Evolutionary conservation across 2,329 filamentous ascomycete genomes (phyloP), one percentile per base, ranked within the genome.

Genomic region (Periglandula ipomoeae): DNA sequence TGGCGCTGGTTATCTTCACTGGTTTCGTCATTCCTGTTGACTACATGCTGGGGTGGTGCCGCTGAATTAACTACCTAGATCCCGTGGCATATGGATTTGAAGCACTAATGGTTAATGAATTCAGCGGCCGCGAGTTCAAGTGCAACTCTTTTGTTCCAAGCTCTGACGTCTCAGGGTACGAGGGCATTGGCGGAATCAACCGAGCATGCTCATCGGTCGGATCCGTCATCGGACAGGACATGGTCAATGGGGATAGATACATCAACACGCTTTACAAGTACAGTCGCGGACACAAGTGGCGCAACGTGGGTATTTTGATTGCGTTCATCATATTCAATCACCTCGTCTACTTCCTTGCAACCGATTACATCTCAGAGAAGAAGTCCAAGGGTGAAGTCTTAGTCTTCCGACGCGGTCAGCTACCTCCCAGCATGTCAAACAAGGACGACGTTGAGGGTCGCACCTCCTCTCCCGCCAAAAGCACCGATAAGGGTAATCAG

Each of bases 11-110:
- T 57, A 81, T 73, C 22, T 75, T 74, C 60, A 82, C 81, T 0
- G 81, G 78, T 50, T 82, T 84, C 58, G 65, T 70, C 24, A 71
- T 78, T 30, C 58, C 66, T 0, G 61, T 67, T 2, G 66, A 69
- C 0, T 55, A 84, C 58, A 89, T 85, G 84, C 74, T 81, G 20
- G 77, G 76, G 0, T 91, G 85, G 84, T 82, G 85, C 44, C 69
- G 78, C 24, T 90, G 87, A 87, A 84, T 90, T 46, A 77, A 82
- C 23, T 89, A 82, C 67, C 72, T 89, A 44, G 84, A 89, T 51
- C 84, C 85, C 0, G 77, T 89, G 34, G 81, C 73, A 40, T 89
- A 89, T 58, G 82, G 76, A 2, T 91, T 89, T 55, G 85, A 89
- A 60, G 75, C 78, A 2, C 68, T 89, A n/a, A 76, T 87, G 64